Conservation (phyloP, 169 alveolate genomes). For the Besnoitia besnoiti region DNA sequence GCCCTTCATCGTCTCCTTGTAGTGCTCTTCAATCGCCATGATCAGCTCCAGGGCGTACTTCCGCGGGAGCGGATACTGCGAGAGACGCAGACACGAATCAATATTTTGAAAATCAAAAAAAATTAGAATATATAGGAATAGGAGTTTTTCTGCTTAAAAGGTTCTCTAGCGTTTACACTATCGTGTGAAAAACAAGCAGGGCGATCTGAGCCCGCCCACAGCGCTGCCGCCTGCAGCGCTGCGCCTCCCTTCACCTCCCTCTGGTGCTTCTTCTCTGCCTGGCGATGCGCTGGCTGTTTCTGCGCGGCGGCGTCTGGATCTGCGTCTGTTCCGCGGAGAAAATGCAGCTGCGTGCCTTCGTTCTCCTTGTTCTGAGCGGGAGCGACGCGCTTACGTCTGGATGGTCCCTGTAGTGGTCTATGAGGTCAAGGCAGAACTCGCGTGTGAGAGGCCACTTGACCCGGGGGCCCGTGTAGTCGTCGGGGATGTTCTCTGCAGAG, state of each 20-base stretch:
- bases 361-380: not conserved
- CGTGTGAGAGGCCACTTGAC: constrained; percentile 65
- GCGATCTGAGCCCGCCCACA: too few species aligned
- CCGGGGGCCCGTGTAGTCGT: constrained; percentile 63
- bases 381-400: constrained; percentile 44
- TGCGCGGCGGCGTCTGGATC: not conserved
- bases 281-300: too few species aligned
- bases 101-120: not conserved
- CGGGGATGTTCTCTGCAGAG: constrained; percentile 48
- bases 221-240: too few species aligned
- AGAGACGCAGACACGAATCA: not conserved
- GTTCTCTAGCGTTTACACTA: not conserved
- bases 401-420: constrained; percentile 62
- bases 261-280: too few species aligned
- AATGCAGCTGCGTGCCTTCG: not conserved
- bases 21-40: constrained; percentile 59
- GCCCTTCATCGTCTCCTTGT: constrained; percentile 62
- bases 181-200: not conserved
- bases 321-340: not conserved
- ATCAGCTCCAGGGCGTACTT: constrained; percentile 66
- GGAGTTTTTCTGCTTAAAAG: too few species aligned
- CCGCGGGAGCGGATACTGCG: constrained; percentile 54
- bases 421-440: constrained; percentile 55
- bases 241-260: too few species aligned
- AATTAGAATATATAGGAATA: too few species aligned